Base-by-base conservation (phyloP, 225 moss, liverwort and hornwort genomes). In the Asterella californica region DNA sequence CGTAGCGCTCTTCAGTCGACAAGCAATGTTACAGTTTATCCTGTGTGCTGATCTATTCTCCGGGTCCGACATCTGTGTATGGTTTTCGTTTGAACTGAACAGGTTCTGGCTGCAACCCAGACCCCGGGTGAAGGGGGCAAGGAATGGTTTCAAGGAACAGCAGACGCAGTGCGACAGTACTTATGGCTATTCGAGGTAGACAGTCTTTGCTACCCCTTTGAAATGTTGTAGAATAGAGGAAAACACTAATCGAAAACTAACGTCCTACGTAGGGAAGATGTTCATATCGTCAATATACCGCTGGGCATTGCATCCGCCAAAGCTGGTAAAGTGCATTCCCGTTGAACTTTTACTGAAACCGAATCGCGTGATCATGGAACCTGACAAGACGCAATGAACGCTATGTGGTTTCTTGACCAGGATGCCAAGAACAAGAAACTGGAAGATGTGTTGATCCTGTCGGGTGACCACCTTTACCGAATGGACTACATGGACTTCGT, bases 401-500 rank as follows among this genome's bases (percentile, higher is more conserved):
- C 5, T 36, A 15, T 36, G 75, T 57, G 70, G 62, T 63, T 36
- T 52, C 48, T 46, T 37, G 70, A 48, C 27, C 78, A 94, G 83
- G 94, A 95, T 63, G 82, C 89, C 49, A 95, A 95, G 85, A 95
- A 90, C 83, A 91, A 90, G 60, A 83, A 92, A 15, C 85, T 95
- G 0, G 94, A 95, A 81, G 88, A 95, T 74, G 94, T 95, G 9
- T 63, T 95, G 52, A 88, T 95, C 82, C 82, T 95, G 61, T 95
- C 94, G 4, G 94, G 94, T 46, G 94, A 95, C 72, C 94, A 95
- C 65, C 92, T 95, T 37, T 95, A 95, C 76, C 92, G 94, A n/a
- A 95, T 95, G 94, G 92, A 95, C 85, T 95, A 95, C 82, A 80
- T 92, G 85, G 89, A 91, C 34, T 95, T 92, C 76, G 89, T 95